A percentile compares a stretch with the other conserved stretches of the same genome.
phyloP scores from a whole-genome alignment of 2,329 filamentous ascomycete genomes.

The Ophiocordyceps camponoti-rufipedis region DNA sequence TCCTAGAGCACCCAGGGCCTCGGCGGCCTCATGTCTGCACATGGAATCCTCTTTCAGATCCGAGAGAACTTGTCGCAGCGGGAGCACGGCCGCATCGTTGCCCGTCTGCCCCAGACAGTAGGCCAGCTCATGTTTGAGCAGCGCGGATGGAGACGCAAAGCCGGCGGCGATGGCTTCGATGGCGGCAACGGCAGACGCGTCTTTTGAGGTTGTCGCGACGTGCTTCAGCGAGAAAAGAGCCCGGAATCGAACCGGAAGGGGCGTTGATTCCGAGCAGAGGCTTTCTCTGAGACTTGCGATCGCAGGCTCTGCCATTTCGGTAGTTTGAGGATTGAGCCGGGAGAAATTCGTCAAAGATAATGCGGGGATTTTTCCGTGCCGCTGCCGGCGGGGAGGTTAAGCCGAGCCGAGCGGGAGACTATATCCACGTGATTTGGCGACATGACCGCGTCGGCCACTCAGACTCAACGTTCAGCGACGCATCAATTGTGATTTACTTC shows the following conservation, averaged over 20 bases:
- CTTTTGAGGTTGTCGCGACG: conserved; percentile 52
- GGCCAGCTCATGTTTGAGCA: conserved; percentile 90
- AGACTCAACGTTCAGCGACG: too few relatives aligned
- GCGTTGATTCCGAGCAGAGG: conserved; percentile 61
- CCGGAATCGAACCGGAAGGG: conserved; percentile 79
- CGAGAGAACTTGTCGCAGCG: conserved; percentile 55
- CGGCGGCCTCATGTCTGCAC: conserved; percentile 91
- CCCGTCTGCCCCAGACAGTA: conserved; percentile 91
- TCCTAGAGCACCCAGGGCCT: conserved; percentile 79
- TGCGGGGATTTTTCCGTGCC: too few relatives aligned
- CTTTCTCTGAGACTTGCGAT: conserved; percentile 52
- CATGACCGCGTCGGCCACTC: too few relatives aligned
- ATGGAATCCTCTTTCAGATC: conserved; percentile 77
- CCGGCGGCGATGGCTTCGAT: conserved; percentile 74
- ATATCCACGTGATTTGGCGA: too few relatives aligned
- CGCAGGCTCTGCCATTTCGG: conserved; percentile 18
- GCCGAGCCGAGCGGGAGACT: too few relatives aligned
- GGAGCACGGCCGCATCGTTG: conserved; percentile 55
- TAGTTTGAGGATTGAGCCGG: neutral
- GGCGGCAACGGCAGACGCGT: conserved; percentile 34
- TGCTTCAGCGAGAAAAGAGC: conserved; percentile 97
- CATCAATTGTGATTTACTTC: too few relatives aligned
- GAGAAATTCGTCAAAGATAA: too few relatives aligned
- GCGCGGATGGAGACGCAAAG: conserved; percentile 67
- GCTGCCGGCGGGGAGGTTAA: too few relatives aligned